Conservation (phyloP, 148 eudicot species). For the Rhododendron ovatum region DNA sequence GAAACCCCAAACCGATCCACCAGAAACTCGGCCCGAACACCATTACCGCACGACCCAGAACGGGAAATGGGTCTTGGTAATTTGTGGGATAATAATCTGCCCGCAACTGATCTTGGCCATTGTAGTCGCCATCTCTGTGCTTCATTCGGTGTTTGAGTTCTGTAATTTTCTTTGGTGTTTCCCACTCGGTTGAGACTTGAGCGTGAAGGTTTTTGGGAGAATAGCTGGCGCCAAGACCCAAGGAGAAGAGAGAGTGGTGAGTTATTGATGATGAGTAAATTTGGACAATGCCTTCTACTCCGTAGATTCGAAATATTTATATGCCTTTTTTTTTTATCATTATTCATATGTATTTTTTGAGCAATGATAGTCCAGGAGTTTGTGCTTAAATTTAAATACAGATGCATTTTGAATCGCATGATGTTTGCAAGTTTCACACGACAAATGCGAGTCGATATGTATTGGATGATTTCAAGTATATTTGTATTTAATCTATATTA, state of each 20-base stretch:
- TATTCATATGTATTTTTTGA: no score
- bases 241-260: background rate
- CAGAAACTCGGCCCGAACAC: background rate
- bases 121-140: constrained; percentile 11
- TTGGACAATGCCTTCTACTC: no score
- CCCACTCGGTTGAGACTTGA: background rate
- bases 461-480: no score
- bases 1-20: constrained; percentile 8
- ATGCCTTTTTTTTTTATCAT: no score
- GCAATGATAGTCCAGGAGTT: no score
- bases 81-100: constrained; percentile 1
- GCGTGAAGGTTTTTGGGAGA: background rate
- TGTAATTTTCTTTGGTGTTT: background rate
- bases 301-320: no score
- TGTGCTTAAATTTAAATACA: no score
- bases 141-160: background rate
- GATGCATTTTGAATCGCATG: rapidly evolving
- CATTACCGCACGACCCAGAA: background rate
- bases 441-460: no score
- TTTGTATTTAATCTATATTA: no score
- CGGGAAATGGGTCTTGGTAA: background rate
- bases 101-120: constrained; percentile 16
- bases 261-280: no score
- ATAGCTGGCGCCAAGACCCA: background rate
- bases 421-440: no score